Evolutionary conservation across 2,329 filamentous ascomycete genomes (phyloP), one percentile per base, ranked within the genome.

Genomic region (Fusarium sp.): DNA sequence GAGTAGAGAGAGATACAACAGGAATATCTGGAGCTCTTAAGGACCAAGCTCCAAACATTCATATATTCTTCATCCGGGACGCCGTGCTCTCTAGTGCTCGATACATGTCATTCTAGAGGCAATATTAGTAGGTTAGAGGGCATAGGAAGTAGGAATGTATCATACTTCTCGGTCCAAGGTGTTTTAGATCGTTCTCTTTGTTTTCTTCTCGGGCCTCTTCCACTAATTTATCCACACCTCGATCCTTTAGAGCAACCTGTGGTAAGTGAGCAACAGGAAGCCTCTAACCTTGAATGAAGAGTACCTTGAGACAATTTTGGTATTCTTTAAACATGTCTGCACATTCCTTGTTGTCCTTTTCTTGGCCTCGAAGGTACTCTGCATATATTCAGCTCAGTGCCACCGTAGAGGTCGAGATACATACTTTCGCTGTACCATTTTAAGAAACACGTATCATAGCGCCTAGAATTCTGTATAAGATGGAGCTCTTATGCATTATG

Each of bases 391-490:
- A 79, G 73, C 28, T 9, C 54, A 22, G 39, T 67, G 36, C 55
- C 47, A 20, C 13, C 28, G 33, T 74, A 56, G 38, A 76, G 22
- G 14, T 41, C 45, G 57, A 41, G 59, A 64, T 24, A 83, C 92
- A 67, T 87, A 98, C 96, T 98, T 84, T 99, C 96, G 81, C 95
- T 98, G 83, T 99, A 99, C 96, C 96, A 99, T 85, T 98, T 98
- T 74, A 99, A 86, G 82, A 99, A 99, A 85, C 96, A 99, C 59
- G 93, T 95, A 83, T 99, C 96, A 81, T 99, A 99, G 78, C 92
- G 94, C 82, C 95, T 98, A 70, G 6, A 20, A 47, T 47, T 11
- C 45, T 74, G 24, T 67, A 55, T 20, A 17, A 20, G 39, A 13
- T 9, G 26, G 15, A 52, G 33, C n/a, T 17, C 14, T 5, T 1